Conservation (phyloP, 345 rosid genomes). For the Moricandia moricandioides region DNA sequence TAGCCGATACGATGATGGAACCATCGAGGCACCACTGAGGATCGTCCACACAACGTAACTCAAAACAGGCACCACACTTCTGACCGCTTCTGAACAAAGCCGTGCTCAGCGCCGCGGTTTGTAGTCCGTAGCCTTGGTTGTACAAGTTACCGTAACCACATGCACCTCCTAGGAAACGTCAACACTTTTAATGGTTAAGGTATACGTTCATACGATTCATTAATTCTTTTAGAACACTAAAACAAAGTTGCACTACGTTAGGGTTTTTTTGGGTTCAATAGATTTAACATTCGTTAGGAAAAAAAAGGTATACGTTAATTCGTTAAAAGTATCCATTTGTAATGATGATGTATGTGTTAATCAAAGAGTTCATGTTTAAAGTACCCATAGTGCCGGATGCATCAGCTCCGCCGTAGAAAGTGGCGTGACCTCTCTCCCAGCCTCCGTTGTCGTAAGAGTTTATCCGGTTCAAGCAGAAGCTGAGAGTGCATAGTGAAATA, state of each 20-base stretch:
- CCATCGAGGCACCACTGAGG: conserved; percentile 47
- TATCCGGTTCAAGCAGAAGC: conserved; percentile 1
- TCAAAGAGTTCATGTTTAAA: background rate
- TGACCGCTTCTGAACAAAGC: conserved; percentile 46
- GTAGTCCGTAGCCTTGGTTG: conserved; percentile 46
- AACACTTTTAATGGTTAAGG: background rate
- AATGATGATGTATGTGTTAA: background rate
- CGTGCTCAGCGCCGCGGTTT: conserved; percentile 45
- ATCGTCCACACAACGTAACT: conserved; percentile 38
- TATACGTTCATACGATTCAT: too few relatives aligned
- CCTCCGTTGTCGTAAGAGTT: conserved; percentile 18
- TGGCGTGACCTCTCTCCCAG: conserved; percentile 39
- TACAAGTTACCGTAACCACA: conserved; percentile 50
- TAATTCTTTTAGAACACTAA: too few relatives aligned
- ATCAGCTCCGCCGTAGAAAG: conserved; percentile 37
- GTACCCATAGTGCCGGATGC: conserved; percentile 39
- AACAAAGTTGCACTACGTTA: too few relatives aligned
- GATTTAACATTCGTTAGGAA: too few relatives aligned
- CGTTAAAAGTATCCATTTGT: background rate
- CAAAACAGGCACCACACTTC: conserved; percentile 48
- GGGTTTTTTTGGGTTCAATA: too few relatives aligned
- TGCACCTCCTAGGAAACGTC: conserved; percentile 41
- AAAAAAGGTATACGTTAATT: background rate
- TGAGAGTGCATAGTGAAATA: conserved; percentile 24
- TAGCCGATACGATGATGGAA: conserved; percentile 42